Percentiles rank a stretch among this genome's conserved stretches.
Evolutionary conservation across 1,284 basidiomycete genomes (phyloP).

Genomic region (Ceratobasidium sp.): DNA sequence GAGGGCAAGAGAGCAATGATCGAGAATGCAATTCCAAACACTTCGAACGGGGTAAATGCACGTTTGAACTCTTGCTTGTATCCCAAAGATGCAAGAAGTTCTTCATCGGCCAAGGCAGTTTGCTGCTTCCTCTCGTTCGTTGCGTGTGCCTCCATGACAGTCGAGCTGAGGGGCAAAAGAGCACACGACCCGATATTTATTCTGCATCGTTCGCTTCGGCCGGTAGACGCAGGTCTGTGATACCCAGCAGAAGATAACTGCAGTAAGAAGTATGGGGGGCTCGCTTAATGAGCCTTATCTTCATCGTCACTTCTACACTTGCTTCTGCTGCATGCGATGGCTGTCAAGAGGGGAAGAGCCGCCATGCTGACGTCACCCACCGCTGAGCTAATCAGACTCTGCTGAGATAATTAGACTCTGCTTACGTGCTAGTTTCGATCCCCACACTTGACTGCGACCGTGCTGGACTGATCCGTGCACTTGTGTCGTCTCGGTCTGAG

Average conservation of each 20-base stretch:
- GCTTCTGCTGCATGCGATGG: too few species aligned
- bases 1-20: conserved; percentile 67
- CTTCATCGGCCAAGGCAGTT: conserved; percentile 57
- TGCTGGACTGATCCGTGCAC: conserved; percentile 20
- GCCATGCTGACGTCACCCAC: not conserved
- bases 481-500: conserved; percentile 14
- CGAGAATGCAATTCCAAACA: conserved; percentile 74
- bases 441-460: conserved; percentile 16
- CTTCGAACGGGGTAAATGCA: conserved; percentile 74
- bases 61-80: conserved; percentile 81
- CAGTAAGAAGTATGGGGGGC: not conserved
- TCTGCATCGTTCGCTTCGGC: too few species aligned
- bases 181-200: too few species aligned
- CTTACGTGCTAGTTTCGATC: conserved; percentile 29
- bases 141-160: too few species aligned
- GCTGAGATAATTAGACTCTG: not conserved
- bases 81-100: conserved; percentile 65
- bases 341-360: too few species aligned
- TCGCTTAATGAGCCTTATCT: conserved; percentile 10
- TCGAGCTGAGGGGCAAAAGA: too few species aligned
- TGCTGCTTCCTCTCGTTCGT: not conserved
- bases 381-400: not conserved
- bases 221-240: too few species aligned
- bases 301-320: not conserved
- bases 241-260: too few species aligned